A percentile compares a stretch with the other conserved stretches of the same genome.
These are phyloP conservation scores for Juncus effusus DNA, from an alignment of 176 grass and related monocot species.

Conservation along the genomic window DNA sequence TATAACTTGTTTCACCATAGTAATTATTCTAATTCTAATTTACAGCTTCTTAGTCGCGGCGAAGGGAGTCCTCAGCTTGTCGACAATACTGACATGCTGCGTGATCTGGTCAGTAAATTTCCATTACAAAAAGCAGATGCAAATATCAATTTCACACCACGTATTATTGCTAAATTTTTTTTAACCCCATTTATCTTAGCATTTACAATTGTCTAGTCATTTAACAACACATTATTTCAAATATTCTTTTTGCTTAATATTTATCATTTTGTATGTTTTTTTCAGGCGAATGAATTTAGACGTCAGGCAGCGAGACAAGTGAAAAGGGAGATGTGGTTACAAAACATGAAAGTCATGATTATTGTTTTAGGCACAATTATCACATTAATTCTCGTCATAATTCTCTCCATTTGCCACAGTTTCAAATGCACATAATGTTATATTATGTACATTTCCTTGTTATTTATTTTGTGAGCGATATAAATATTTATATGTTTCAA, in stretches of 20 bases:
- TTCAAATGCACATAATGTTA: slow-evolving; percentile 27
- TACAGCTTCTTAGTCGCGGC: slow-evolving; percentile 44
- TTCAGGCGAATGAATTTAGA: slow-evolving; percentile 55
- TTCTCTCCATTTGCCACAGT: slow-evolving; percentile 51
- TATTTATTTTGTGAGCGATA: neutral
- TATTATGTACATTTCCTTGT: neutral
- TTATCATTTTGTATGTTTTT: neutral
- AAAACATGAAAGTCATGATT: slow-evolving; percentile 79
- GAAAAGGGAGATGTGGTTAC: slow-evolving; percentile 63
- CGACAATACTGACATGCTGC: slow-evolving; percentile 47
- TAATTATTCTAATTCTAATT: neutral
- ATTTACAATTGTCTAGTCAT: too few relatives aligned
- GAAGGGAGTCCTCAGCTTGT: slow-evolving; percentile 40
- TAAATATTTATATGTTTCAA: too few relatives aligned
- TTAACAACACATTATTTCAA: too few relatives aligned
- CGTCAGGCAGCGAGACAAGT: slow-evolving; percentile 29
- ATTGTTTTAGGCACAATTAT: slow-evolving; percentile 46
- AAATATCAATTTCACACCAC: neutral
- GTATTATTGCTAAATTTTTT: neutral
- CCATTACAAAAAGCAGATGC: too few relatives aligned
- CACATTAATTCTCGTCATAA: slow-evolving; percentile 55
- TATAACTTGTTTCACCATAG: neutral
- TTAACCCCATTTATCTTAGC: neutral
- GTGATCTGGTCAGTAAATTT: slow-evolving; percentile 31
- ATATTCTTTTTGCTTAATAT: neutral